Percentiles rank a stretch among this genome's conserved stretches.
Conservation (phyloP, 2,329 filamentous ascomycete species). For the Pseudogymnoascus sp. region DNA sequence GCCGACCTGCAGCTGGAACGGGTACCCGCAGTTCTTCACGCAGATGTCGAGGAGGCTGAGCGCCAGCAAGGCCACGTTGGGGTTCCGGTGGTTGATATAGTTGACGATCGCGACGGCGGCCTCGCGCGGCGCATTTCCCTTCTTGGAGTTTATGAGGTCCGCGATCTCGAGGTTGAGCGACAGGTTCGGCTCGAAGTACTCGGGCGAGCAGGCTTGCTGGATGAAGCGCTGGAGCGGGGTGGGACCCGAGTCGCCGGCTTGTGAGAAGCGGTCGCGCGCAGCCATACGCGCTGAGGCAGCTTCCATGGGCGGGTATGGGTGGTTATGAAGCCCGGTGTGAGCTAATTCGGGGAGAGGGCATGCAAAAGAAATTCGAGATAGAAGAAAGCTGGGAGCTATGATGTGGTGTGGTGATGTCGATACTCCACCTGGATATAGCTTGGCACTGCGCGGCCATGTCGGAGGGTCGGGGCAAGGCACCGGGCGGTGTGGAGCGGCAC, state of each 20-base stretch:
- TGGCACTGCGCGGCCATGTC: not conserved
- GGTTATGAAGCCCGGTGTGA: slow-evolving; percentile 6
- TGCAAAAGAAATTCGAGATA: not conserved
- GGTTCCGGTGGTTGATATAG: slow-evolving; percentile 94
- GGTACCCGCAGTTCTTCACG: slow-evolving; percentile 99
- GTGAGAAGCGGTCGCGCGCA: slow-evolving; percentile 86
- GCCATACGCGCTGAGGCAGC: slow-evolving; percentile 93
- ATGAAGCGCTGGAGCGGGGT: slow-evolving; percentile 94
- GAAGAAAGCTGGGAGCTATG: slow-evolving; percentile 6
- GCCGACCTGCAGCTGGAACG: slow-evolving; percentile 96
- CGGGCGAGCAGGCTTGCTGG: slow-evolving; percentile 89
- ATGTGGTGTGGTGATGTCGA: slow-evolving; percentile 9
- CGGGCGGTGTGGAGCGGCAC: not conserved
- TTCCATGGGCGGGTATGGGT: slow-evolving; percentile 56
- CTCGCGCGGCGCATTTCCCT: slow-evolving; percentile 90
- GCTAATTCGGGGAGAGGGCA: not conserved
- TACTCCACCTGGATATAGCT: not conserved
- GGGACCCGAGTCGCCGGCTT: slow-evolving; percentile 67
- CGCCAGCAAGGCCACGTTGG: slow-evolving; percentile 86
- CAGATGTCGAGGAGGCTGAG: slow-evolving; percentile 93
- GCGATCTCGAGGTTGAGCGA: slow-evolving; percentile 93
- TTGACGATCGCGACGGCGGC: slow-evolving; percentile 87
- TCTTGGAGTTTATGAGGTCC: slow-evolving; percentile 95
- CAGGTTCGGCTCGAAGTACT: slow-evolving; percentile 97
- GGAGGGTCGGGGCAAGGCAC: not conserved